phyloP scores from a whole-genome alignment of 1,284 basidiomycete species.

The Entoloma clypeatum region DNA sequence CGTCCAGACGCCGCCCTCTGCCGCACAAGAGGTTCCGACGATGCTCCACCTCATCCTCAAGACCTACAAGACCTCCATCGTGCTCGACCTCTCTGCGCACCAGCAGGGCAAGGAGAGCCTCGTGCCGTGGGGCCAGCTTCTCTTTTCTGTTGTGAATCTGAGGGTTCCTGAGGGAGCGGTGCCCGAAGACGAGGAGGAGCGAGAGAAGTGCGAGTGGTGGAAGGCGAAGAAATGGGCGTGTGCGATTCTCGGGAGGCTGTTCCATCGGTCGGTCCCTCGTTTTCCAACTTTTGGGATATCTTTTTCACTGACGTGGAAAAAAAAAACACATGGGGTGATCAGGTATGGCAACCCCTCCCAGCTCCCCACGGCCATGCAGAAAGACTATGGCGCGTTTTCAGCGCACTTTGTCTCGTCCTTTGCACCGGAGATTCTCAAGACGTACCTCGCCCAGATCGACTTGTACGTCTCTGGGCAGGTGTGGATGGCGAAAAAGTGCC shows the following conservation, averaged over 20 bases:
- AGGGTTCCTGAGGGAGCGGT: constrained; percentile 61
- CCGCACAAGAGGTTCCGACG: constrained; percentile 65
- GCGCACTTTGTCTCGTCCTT: constrained; percentile 75
- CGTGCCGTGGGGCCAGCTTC: constrained; percentile 81
- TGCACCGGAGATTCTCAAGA: constrained; percentile 80
- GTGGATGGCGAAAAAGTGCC: constrained; percentile 80
- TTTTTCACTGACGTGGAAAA: constrained; percentile 8
- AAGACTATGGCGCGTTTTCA: constrained; percentile 68
- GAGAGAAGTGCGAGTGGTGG: constrained; percentile 82
- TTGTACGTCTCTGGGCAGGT: constrained; percentile 64
- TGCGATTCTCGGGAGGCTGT: constrained; percentile 66
- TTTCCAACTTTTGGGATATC: not conserved
- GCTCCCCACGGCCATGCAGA: constrained; percentile 66
- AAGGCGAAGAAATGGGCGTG: constrained; percentile 90
- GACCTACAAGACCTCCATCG: constrained; percentile 76
- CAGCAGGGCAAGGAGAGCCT: constrained; percentile 73
- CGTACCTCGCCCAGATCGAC: constrained; percentile 75
- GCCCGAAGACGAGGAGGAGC: constrained; percentile 68
- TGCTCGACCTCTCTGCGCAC: constrained; percentile 64
- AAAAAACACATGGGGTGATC: constrained; percentile 8
- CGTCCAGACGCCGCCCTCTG: constrained; percentile 49
- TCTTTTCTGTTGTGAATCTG: constrained; percentile 73
- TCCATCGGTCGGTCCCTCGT: constrained; percentile 55
- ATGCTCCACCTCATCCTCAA: constrained; percentile 83
- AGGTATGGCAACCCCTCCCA: constrained; percentile 85